A percentile compares a stretch with the other conserved stretches of the same genome.
phyloP scores from a whole-genome alignment of 2,329 filamentous ascomycete genomes.

The Hypoxylon sp. region DNA sequence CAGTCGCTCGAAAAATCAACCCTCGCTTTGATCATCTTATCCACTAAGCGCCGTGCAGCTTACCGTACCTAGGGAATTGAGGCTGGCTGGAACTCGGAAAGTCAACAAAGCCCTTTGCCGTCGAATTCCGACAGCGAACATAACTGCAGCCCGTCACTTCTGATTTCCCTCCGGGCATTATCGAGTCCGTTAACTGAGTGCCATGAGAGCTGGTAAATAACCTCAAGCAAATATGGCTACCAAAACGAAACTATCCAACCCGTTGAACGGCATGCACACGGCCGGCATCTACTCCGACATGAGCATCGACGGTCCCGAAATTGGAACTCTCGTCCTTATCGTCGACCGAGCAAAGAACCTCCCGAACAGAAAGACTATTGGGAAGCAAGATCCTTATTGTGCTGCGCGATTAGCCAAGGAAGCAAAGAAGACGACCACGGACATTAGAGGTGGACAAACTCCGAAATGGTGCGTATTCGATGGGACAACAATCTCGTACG shows the following conservation, averaged over 20 bases:
- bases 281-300: slow-evolving; percentile 96
- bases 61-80: slow-evolving; percentile 16
- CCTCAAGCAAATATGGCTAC: slow-evolving; percentile 60
- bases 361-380: slow-evolving; percentile 96
- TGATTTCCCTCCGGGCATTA: slow-evolving; percentile 1
- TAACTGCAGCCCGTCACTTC: neutral
- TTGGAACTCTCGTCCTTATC: slow-evolving; percentile 92
- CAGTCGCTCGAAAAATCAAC: slow-evolving; percentile 19
- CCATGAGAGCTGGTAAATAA: slow-evolving; percentile 30
- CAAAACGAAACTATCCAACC: slow-evolving; percentile 64
- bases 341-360: slow-evolving; percentile 97
- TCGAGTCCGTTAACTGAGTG: slow-evolving; percentile 6
- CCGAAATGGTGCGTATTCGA: slow-evolving; percentile 81
- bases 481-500: neutral
- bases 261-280: slow-evolving; percentile 78
- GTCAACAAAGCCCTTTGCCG: slow-evolving; percentile 34
- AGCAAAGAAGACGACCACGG: slow-evolving; percentile 95
- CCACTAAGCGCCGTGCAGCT: slow-evolving; percentile 17
- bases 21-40: slow-evolving; percentile 24
- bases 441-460: slow-evolving; percentile 93
- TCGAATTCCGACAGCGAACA: slow-evolving; percentile 16
- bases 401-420: slow-evolving; percentile 94
- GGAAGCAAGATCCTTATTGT: slow-evolving; percentile 98
- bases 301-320: slow-evolving; percentile 90
- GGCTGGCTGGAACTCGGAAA: slow-evolving; percentile 19